Conservation (phyloP, 306 rosid genomes). For the Astragalus membranaceus region DNA sequence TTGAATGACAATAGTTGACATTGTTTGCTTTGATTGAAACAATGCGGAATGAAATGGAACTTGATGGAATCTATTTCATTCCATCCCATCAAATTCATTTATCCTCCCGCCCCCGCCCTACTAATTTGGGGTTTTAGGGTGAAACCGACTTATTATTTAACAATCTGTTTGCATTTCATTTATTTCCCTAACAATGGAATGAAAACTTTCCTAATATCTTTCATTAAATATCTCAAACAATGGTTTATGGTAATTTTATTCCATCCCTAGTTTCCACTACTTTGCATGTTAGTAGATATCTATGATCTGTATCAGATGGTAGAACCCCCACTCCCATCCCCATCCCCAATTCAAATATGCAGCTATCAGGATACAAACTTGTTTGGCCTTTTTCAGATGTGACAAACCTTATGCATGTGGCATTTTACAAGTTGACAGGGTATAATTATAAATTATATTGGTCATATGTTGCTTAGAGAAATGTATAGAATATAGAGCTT, state of each 20-base stretch:
- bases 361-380: not conserved
- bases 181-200: not conserved
- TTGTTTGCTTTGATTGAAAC: not conserved
- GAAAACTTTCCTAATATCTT: not conserved
- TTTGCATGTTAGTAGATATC: not conserved
- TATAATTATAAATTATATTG: not conserved
- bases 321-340: not conserved
- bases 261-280: not conserved
- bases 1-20: not conserved
- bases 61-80: not conserved
- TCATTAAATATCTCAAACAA: not conserved
- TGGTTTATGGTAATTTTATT: not conserved
- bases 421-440: not conserved
- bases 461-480: too few relatives aligned
- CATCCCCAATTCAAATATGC: not conserved
- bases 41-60: not conserved
- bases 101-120: not conserved
- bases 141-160: not conserved
- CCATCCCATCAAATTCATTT: not conserved
- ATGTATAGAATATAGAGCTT: too few relatives aligned
- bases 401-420: not conserved
- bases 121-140: not conserved
- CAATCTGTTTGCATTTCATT: not conserved
- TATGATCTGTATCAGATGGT: not conserved
- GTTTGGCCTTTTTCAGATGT: not conserved